A percentile compares a stretch with the other conserved stretches of the same genome.
Evolutionary conservation across 2,329 filamentous ascomycete genomes (phyloP).

Genomic region (Colletotrichum sp.): DNA sequence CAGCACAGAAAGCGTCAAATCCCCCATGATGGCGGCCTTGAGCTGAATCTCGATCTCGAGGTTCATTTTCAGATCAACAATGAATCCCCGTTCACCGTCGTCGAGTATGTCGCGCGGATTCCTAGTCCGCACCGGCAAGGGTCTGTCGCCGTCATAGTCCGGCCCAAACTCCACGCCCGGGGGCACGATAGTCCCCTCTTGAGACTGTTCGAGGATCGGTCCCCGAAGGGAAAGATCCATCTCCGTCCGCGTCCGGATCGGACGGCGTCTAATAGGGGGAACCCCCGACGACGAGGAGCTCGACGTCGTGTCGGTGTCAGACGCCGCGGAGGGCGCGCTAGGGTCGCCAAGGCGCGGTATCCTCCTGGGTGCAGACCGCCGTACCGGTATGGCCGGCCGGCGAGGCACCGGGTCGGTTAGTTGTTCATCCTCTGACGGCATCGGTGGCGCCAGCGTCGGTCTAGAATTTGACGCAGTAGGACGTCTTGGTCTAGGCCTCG

Average conservation of each 20-base stretch:
- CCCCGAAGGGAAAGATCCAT: not conserved
- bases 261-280: slow-evolving; percentile 4
- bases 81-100: slow-evolving; percentile 16
- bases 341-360: not conserved
- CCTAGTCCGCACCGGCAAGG: slow-evolving; percentile 5
- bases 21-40: slow-evolving; percentile 13
- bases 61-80: slow-evolving; percentile 13
- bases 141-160: not conserved
- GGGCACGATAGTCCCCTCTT: not conserved
- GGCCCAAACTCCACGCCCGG: slow-evolving; percentile 1
- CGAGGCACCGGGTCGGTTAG: slow-evolving; percentile 4
- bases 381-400: not conserved
- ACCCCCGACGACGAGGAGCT: slow-evolving; percentile 7
- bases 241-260: not conserved
- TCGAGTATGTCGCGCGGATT: slow-evolving; percentile 15
- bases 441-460: not conserved
- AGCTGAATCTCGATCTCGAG: slow-evolving; percentile 10
- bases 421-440: slow-evolving; percentile 8
- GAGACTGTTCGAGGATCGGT: not conserved
- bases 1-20: slow-evolving; percentile 13
- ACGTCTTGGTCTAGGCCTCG: not conserved
- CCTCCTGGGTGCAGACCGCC: slow-evolving; percentile 1
- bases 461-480: not conserved
- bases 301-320: slow-evolving; percentile 13
- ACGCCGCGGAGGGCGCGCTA: not conserved